Percentiles rank a stretch among this genome's conserved stretches.
phyloP scores from a whole-genome alignment of 2,329 filamentous ascomycete species.

The Aspergillus glaucus region DNA sequence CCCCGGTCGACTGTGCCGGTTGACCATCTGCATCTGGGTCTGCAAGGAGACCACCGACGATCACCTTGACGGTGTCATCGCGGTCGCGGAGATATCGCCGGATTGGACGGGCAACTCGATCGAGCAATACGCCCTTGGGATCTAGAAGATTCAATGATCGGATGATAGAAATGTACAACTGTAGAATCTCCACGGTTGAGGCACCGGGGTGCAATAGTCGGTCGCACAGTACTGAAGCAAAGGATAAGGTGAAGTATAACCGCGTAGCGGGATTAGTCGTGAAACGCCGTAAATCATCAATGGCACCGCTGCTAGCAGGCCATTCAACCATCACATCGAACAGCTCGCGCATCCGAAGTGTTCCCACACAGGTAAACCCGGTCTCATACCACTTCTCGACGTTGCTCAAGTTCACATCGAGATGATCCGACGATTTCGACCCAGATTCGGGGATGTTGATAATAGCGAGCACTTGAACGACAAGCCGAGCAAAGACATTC shows the following conservation, averaged over 20 bases:
- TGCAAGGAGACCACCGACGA: conserved; percentile 58
- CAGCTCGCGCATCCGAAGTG: conserved; percentile 49
- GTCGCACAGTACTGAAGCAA: conserved; percentile 47
- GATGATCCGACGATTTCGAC: conserved; percentile 15
- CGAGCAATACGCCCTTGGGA: conserved; percentile 59
- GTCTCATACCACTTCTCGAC: conserved; percentile 52
- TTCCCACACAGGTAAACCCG: conserved; percentile 50
- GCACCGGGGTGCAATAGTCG: conserved; percentile 58
- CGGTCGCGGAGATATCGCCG: conserved; percentile 57
- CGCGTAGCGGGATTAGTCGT: conserved; percentile 49
- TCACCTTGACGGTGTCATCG: conserved; percentile 60
- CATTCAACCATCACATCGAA: conserved; percentile 59
- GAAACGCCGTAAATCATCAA: conserved; percentile 56
- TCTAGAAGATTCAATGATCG: conserved; percentile 58
- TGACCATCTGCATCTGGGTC: conserved; percentile 42
- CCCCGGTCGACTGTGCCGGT: conserved; percentile 20
- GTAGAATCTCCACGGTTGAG: conserved; percentile 61
- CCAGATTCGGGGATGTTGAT: conserved; percentile 24
- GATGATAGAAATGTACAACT: conserved; percentile 62
- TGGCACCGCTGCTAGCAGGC: conserved; percentile 52
- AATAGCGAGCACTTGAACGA: conserved; percentile 43
- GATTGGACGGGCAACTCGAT: conserved; percentile 60
- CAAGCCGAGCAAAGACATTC: conserved; percentile 48
- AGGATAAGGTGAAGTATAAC: conserved; percentile 49
- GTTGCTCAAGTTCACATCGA: conserved; percentile 35